These are phyloP conservation scores for Trichoderma virens DNA, from an alignment of 495 filamentous ascomycete species.

Conservation along the genomic window DNA sequence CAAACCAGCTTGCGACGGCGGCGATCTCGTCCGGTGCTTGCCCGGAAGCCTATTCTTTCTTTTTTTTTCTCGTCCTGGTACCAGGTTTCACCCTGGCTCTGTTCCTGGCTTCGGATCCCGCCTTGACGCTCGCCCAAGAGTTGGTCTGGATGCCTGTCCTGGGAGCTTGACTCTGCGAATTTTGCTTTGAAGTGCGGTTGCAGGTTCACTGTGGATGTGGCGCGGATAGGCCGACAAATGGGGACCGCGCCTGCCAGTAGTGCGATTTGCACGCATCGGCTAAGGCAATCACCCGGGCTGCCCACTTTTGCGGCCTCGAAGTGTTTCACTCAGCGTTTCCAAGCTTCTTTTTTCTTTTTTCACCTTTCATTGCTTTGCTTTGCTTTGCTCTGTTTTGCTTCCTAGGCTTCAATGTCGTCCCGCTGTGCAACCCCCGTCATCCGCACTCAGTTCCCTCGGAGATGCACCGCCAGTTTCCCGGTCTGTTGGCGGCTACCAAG, in stretches of 20 bases:
- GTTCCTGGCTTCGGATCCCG: background rate
- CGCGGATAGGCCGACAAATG: conserved; percentile 1
- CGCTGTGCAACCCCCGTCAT: too few relatives aligned
- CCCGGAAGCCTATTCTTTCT: background rate
- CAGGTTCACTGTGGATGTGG: background rate
- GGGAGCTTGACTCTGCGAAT: background rate
- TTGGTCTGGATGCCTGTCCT: background rate
- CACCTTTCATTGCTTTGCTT: too few relatives aligned
- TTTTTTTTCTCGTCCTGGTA: background rate
- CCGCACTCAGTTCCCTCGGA: too few relatives aligned
- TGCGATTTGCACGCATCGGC: background rate
- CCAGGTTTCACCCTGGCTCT: background rate
- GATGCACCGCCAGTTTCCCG: too few relatives aligned
- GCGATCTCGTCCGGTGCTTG: background rate
- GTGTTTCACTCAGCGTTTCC: too few relatives aligned
- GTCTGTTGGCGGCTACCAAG: too few relatives aligned
- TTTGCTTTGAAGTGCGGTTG: background rate
- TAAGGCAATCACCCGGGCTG: background rate
- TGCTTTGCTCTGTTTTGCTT: too few relatives aligned
- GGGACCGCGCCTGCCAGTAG: background rate
- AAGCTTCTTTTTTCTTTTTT: too few relatives aligned
- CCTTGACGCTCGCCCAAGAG: background rate
- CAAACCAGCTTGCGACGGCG: background rate
- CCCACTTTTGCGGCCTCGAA: background rate
- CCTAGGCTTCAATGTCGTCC: too few relatives aligned